Percentiles rank a stretch among this genome's conserved stretches.
Evolutionary conservation across 768 basidiomycete species (phyloP).

Genomic region (Lactifluus rugatus): DNA sequence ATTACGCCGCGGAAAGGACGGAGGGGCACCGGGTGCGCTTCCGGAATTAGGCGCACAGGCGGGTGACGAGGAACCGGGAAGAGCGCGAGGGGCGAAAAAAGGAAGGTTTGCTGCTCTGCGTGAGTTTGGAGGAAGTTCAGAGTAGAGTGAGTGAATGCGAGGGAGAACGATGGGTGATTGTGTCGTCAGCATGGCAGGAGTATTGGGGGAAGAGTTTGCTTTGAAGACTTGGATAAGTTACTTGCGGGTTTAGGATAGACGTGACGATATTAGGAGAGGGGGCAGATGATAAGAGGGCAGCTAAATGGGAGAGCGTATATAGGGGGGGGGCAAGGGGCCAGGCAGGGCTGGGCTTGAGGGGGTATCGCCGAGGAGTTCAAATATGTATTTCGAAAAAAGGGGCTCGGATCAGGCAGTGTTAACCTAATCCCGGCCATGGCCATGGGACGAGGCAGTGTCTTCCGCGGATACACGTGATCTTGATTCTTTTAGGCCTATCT

Average conservation of each 20-base stretch:
- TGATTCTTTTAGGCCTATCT: neutral
- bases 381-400: neutral
- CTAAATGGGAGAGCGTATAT: neutral
- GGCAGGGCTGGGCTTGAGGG: neutral
- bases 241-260: neutral
- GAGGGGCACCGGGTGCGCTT: neutral
- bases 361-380: neutral
- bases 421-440: no score
- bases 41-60: neutral
- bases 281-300: neutral
- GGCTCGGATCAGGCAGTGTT: no score
- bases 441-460: neutral
- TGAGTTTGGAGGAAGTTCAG: conserved; percentile 19
- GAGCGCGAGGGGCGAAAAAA: conserved; percentile 13
- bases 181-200: conserved; percentile 16
- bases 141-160: conserved; percentile 18
- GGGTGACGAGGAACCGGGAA: neutral
- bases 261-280: neutral
- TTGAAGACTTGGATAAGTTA: conserved; percentile 2
- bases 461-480: neutral
- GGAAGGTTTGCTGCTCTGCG: conserved; percentile 20
- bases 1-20: conserved; percentile 4
- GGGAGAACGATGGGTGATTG: conserved; percentile 10
- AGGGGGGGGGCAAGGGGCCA: neutral
- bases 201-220: neutral